phyloP scores from a whole-genome alignment of 495 filamentous ascomycete species.

The Penicillium subrubescens region DNA sequence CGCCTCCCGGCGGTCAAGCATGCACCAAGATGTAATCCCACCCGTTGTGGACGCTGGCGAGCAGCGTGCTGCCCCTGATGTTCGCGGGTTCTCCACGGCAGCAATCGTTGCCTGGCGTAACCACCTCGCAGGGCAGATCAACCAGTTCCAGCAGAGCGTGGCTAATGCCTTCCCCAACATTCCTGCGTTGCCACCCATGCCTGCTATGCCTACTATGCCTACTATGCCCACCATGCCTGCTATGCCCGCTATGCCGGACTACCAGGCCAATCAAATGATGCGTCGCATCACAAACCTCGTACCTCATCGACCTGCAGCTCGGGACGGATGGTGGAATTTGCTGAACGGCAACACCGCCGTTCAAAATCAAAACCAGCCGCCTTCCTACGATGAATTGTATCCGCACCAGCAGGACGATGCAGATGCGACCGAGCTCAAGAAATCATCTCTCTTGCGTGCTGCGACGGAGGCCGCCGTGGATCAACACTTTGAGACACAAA shows the following conservation, averaged over 20 bases:
- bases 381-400: slow-evolving; percentile 81
- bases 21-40: slow-evolving; percentile 41
- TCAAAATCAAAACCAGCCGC: slow-evolving; percentile 55
- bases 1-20: slow-evolving; percentile 45
- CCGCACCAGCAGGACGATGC: slow-evolving; percentile 53
- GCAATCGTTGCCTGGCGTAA: slow-evolving; percentile 75
- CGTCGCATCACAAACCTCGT: slow-evolving; percentile 75
- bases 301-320: slow-evolving; percentile 54
- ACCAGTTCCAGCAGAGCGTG: slow-evolving; percentile 75
- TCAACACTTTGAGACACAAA: slow-evolving; percentile 63
- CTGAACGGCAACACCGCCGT: slow-evolving; percentile 52
- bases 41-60: slow-evolving; percentile 24
- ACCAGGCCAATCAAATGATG: slow-evolving; percentile 72
- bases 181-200: slow-evolving; percentile 60
- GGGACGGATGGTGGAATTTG: slow-evolving; percentile 72
- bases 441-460: slow-evolving; percentile 59
- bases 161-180: slow-evolving; percentile 70
- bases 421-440: slow-evolving; percentile 59
- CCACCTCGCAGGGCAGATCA: slow-evolving; percentile 74
- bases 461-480: slow-evolving; percentile 67
- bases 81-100: slow-evolving; percentile 52
- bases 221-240: slow-evolving; percentile 18
- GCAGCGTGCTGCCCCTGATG: slow-evolving; percentile 33
- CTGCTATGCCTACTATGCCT: slow-evolving; percentile 45
- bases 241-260: slow-evolving; percentile 68